Base-by-base conservation (phyloP, 768 basidiomycete genomes). In the Mycena metata region DNA sequence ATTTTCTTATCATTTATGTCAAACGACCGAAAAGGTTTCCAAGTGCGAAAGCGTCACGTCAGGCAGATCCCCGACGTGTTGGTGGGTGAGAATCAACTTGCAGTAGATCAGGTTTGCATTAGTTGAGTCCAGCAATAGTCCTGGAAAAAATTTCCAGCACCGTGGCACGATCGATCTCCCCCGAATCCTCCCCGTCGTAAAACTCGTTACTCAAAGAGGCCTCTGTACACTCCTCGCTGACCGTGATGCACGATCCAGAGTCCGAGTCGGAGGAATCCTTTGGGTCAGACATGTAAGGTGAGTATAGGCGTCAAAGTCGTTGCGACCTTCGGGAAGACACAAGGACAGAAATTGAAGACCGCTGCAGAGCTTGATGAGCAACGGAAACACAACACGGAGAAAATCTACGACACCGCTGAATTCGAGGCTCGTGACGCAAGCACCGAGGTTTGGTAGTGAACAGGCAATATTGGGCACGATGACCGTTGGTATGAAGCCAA, bases 91-190 rank as follows among this genome's bases (percentile, higher is more conserved):
- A n/a, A n/a, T n/a, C n/a, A n/a, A n/a, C n/a, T n/a, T n/a, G n/a
- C n/a, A n/a, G n/a, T n/a, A n/a, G n/a, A n/a, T n/a, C n/a, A n/a
- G n/a, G n/a, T n/a, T n/a, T n/a, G n/a, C n/a, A n/a, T n/a, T n/a
- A n/a, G n/a, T n/a, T n/a, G n/a, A n/a, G n/a, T n/a, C n/a, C 30
- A 39, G 15, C 11, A 39, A 39, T 10, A 4, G 39, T 39, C 39
- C 39, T 39, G 11, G 51, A 54, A 36, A 65, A 65, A n/a, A 65
- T 57, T 21, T 47, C 55, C 45, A 65, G 35, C 33, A 45, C 55
- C 46, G 57, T 19, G 11, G 33, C 46, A 17, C 54, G 50, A 24
- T 56, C 54, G 11, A 58, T 35, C 26, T 59, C 57, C 50, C n/a
- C n/a, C n/a, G n/a, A 46, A 24, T 58, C 54, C 10, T 47, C 64